These are phyloP conservation scores for Fusarium tupiense DNA, from an alignment of 2,329 filamentous ascomycete genomes.

Conservation along the genomic window DNA sequence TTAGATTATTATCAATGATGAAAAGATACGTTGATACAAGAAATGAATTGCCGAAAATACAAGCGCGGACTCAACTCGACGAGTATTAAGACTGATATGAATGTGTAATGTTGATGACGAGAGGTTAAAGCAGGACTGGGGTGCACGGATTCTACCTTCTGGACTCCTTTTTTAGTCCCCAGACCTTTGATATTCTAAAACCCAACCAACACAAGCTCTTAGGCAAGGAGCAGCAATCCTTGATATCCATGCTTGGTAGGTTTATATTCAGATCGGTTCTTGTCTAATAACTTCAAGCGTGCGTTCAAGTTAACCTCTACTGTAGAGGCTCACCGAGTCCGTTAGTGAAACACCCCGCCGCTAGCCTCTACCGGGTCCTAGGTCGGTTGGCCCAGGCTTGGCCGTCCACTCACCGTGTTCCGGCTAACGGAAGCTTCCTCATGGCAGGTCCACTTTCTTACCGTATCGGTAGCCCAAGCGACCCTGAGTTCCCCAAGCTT, in stretches of 20 bases:
- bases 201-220: not conserved
- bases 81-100: not conserved
- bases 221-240: not conserved
- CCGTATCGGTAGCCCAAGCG: constrained; percentile 30
- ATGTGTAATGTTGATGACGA: not conserved
- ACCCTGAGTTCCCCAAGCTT: constrained; percentile 18
- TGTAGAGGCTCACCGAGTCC: not conserved
- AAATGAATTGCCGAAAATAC: not conserved
- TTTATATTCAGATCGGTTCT: not conserved
- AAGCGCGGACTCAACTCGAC: not conserved
- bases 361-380: not conserved
- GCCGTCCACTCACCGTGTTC: not conserved
- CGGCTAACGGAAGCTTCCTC: constrained; percentile 19
- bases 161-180: not conserved
- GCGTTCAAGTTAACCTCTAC: not conserved
- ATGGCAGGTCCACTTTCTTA: constrained; percentile 3
- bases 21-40: not conserved
- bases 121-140: not conserved
- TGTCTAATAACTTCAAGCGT: not conserved
- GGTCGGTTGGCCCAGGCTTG: not conserved
- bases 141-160: not conserved
- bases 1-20: constrained; percentile 12
- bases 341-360: not conserved
- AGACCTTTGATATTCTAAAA: not conserved
- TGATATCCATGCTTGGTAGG: not conserved